A percentile compares a stretch with the other conserved stretches of the same genome.
phyloP scores from a whole-genome alignment of 2,329 filamentous ascomycete genomes.

The Bipolaris zeicola region DNA sequence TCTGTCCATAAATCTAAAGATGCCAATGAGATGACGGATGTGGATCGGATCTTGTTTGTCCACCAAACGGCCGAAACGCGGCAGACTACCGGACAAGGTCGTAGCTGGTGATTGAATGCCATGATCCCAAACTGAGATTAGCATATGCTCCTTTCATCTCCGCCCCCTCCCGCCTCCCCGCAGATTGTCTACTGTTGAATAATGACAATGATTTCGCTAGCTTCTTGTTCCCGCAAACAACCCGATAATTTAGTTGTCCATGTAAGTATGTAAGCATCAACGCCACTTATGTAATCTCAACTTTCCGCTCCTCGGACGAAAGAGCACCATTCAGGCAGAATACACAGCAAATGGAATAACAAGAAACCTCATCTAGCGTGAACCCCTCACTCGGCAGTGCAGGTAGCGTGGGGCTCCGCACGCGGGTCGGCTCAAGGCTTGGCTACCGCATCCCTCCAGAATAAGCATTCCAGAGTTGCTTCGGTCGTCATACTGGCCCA shows the following conservation, averaged over 20 bases:
- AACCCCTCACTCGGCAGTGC: slow-evolving; percentile 20
- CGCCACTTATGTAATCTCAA: background rate
- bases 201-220: background rate
- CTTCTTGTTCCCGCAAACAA: background rate
- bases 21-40: background rate
- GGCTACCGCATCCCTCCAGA: slow-evolving; percentile 3
- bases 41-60: background rate
- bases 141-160: background rate
- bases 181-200: background rate
- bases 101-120: background rate
- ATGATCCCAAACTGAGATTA: background rate
- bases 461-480: slow-evolving; percentile 19
- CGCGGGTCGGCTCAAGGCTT: slow-evolving; percentile 18
- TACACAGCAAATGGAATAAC: slow-evolving; percentile 17
- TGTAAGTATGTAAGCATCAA: background rate
- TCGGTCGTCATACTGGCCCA: slow-evolving; percentile 9
- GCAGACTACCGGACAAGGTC: background rate
- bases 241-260: background rate
- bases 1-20: background rate
- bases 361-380: slow-evolving; percentile 9
- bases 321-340: slow-evolving; percentile 29
- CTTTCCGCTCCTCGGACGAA: slow-evolving; percentile 1
- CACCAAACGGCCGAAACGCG: background rate
- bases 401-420: slow-evolving; percentile 22
- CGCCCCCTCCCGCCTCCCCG: background rate